Percentiles rank a stretch among this genome's conserved stretches.
Evolutionary conservation across 2,329 filamentous ascomycete species (phyloP).

Genomic region (Cladobotryum protrusum): DNA sequence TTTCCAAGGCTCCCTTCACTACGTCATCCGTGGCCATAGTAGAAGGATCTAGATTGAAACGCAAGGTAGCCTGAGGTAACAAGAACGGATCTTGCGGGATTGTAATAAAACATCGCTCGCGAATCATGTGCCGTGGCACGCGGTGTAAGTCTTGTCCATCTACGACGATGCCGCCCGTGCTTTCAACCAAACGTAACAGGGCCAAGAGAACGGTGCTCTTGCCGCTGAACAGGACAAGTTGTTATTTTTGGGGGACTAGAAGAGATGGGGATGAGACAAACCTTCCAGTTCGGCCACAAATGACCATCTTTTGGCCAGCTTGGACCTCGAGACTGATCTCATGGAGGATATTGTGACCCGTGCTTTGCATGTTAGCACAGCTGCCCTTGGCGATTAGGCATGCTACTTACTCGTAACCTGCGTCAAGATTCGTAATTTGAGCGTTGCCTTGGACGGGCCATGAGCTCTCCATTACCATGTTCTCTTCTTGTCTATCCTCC

Average conservation of each 20-base stretch:
- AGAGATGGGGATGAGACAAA: not conserved
- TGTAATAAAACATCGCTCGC: slow-evolving; percentile 24
- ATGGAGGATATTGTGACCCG: slow-evolving; percentile 13
- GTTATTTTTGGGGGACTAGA: no score
- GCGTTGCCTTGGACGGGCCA: slow-evolving; percentile 18
- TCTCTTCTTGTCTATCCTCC: slow-evolving; percentile 12
- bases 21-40: slow-evolving; percentile 2
- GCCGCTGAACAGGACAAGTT: slow-evolving; percentile 11
- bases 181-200: slow-evolving; percentile 14
- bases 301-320: slow-evolving; percentile 16
- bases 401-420: slow-evolving; percentile 15
- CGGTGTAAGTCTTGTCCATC: slow-evolving; percentile 23
- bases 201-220: slow-evolving; percentile 21
- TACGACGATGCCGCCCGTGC: slow-evolving; percentile 20
- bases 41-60: slow-evolving; percentile 17
- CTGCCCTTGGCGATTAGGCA: not conserved
- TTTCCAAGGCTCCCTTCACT: slow-evolving; percentile 10
- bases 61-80: slow-evolving; percentile 14
- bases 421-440: slow-evolving; percentile 11
- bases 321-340: slow-evolving; percentile 14
- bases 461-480: slow-evolving; percentile 1
- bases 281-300: slow-evolving; percentile 23
- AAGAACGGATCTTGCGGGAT: slow-evolving; percentile 25
- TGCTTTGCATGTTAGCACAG: not conserved
- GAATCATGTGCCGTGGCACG: slow-evolving; percentile 18